These are phyloP conservation scores for Poa pratensis DNA, from an alignment of 176 grass and related monocot genomes.

Conservation along the genomic window DNA sequence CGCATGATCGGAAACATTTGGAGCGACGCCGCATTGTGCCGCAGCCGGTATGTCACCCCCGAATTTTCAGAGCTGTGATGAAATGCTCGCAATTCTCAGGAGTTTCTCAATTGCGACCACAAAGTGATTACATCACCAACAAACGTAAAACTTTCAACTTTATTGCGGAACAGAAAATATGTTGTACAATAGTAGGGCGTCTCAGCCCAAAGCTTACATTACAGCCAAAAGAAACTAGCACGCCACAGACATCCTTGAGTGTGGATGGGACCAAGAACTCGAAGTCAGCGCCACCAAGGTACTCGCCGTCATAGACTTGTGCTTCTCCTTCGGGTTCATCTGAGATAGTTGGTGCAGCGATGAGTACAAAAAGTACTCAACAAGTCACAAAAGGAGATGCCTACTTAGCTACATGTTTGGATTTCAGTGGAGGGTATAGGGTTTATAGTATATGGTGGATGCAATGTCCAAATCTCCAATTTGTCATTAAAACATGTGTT, in stretches of 20 bases:
- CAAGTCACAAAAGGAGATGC: background rate
- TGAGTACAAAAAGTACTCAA: background rate
- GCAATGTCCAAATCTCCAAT: background rate
- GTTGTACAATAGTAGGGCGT: too few relatives aligned
- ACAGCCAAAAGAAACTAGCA: too few relatives aligned
- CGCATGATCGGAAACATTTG: too few relatives aligned
- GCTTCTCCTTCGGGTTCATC: background rate
- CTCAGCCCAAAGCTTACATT: too few relatives aligned
- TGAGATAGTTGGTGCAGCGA: background rate
- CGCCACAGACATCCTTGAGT: background rate
- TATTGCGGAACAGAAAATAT: too few relatives aligned
- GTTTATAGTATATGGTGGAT: background rate
- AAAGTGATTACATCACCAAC: too few relatives aligned
- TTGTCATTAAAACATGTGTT: background rate
- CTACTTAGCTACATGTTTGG: background rate
- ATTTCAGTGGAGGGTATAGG: background rate
- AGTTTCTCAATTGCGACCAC: too few relatives aligned
- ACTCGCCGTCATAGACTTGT: background rate
- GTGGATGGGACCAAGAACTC: background rate
- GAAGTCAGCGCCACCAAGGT: background rate
- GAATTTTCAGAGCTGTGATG: too few relatives aligned
- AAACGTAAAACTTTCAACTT: too few relatives aligned
- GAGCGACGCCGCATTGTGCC: too few relatives aligned
- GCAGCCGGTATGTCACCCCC: too few relatives aligned
- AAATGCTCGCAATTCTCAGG: too few relatives aligned